phyloP scores from a whole-genome alignment of 129 eudicot species.

The Lactuca saligna region DNA sequence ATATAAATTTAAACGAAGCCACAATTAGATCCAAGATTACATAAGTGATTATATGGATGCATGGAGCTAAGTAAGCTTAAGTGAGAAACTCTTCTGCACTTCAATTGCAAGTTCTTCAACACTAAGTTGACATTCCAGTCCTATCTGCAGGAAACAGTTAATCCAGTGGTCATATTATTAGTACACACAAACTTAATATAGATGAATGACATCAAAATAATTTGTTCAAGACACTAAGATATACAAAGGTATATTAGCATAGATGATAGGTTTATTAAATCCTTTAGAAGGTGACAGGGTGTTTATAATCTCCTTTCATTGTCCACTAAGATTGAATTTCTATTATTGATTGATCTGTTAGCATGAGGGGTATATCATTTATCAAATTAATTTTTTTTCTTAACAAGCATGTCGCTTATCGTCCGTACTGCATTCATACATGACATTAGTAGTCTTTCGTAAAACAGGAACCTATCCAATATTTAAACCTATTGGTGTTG shows the following conservation, averaged over 20 bases:
- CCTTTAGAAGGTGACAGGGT: neutral
- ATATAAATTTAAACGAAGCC: neutral
- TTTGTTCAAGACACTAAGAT: neutral
- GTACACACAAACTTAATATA: neutral
- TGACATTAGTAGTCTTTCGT: neutral
- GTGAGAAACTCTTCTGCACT: slow-evolving; percentile 72
- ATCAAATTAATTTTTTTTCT: too few relatives aligned
- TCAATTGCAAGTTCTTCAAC: slow-evolving; percentile 83
- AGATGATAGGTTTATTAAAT: neutral
- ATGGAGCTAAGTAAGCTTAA: slow-evolving; percentile 13
- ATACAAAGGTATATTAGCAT: neutral
- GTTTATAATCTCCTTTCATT: neutral
- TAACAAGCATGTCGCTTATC: neutral
- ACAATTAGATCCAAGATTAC: neutral
- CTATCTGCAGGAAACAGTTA: slow-evolving; percentile 54
- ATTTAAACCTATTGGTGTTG: neutral
- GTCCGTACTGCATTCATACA: neutral
- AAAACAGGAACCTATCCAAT: neutral
- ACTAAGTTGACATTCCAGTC: slow-evolving; percentile 82
- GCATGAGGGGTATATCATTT: neutral
- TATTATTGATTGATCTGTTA: neutral
- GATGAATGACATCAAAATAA: neutral
- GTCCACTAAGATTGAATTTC: neutral
- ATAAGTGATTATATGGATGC: neutral
- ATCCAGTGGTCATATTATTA: neutral